Conservation (phyloP, 2,329 filamentous ascomycete genomes). For the Botrytis squamosa region DNA sequence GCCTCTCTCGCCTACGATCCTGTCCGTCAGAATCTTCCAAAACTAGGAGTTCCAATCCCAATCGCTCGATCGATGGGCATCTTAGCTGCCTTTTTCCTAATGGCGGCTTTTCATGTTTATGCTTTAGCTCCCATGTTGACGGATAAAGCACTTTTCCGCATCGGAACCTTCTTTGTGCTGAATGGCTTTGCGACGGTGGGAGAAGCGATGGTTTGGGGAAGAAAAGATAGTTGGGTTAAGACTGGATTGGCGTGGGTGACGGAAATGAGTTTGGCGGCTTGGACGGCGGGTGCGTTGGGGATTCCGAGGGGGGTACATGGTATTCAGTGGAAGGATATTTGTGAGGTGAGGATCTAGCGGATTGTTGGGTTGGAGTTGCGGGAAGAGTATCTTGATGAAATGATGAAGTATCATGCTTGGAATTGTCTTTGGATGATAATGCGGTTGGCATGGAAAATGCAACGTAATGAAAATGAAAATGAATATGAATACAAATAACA, state of each 20-base stretch:
- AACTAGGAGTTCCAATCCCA: conserved; percentile 37
- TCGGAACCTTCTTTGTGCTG: conserved; percentile 43
- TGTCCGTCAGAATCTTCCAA: conserved; percentile 38
- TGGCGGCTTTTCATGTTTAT: conserved; percentile 45
- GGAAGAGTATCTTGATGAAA: not conserved
- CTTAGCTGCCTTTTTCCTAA: conserved; percentile 42
- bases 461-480: not conserved
- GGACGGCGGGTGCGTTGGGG: conserved; percentile 39
- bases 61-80: conserved; percentile 41
- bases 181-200: conserved; percentile 43
- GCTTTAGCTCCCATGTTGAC: conserved; percentile 41
- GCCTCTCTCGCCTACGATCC: conserved; percentile 43
- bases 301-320: conserved; percentile 40
- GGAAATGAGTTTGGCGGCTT: conserved; percentile 40
- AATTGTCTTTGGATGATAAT: not conserved
- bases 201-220: conserved; percentile 41
- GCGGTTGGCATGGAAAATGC: not conserved
- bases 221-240: conserved; percentile 39
- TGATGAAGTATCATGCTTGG: not conserved
- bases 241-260: conserved; percentile 40
- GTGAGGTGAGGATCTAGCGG: conserved; percentile 23
- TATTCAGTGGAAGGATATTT: conserved; percentile 39
- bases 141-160: conserved; percentile 37
- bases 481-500: not conserved
- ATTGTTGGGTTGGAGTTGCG: not conserved